Evolutionary conservation across 257 asterid species (phyloP).

Genomic region (Datura wrightii): DNA sequence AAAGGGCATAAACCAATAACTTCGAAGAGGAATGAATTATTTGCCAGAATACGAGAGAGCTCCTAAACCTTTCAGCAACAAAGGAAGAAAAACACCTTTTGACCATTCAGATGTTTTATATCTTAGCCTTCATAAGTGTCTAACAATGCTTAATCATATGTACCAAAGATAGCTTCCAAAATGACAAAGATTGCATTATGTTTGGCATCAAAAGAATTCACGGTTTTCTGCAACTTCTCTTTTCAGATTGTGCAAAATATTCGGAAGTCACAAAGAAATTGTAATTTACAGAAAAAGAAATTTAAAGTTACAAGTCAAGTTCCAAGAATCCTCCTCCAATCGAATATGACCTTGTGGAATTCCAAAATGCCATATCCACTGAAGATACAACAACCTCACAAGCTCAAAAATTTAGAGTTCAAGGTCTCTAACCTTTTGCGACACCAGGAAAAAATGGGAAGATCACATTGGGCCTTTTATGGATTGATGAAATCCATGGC

Average conservation of each 20-base stretch:
- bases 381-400: neutral
- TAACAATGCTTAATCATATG: neutral
- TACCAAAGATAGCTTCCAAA: neutral
- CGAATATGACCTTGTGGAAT: constrained; percentile 16
- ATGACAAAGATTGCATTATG: neutral
- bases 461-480: neutral
- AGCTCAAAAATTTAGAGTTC: neutral
- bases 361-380: constrained; percentile 3
- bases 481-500: neutral
- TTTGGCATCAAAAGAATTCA: neutral
- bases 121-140: neutral
- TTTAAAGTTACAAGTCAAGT: neutral
- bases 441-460: neutral
- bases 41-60: constrained; percentile 1
- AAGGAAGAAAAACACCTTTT: neutral
- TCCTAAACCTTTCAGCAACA: constrained; percentile 21
- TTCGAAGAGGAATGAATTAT: neutral
- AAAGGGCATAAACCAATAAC: neutral
- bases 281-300: neutral
- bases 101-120: constrained; percentile 16
- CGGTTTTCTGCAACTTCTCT: neutral
- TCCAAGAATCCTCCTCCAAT: constrained; percentile 6
- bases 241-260: neutral
- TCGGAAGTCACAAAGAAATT: neutral
- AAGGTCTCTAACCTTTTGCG: constrained; percentile 13